A percentile compares a stretch with the other conserved stretches of the same genome.
Evolutionary conservation across 495 filamentous ascomycete species (phyloP).

Genomic region (Lasiosphaeris hirsuta): DNA sequence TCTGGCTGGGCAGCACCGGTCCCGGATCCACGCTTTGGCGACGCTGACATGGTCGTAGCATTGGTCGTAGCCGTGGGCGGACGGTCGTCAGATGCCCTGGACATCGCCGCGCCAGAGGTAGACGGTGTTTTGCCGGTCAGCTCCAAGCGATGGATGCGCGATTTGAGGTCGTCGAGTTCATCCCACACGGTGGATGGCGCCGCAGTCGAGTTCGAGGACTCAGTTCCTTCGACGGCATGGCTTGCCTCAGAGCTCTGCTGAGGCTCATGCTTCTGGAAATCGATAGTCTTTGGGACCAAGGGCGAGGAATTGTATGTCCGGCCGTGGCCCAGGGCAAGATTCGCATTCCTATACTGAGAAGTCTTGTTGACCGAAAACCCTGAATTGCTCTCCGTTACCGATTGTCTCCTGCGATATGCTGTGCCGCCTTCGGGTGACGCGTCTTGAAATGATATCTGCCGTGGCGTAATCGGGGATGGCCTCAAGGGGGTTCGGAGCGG

Average conservation of each 20-base stretch:
- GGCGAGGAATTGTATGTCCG: slow-evolving; percentile 55
- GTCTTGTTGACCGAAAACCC: slow-evolving; percentile 29
- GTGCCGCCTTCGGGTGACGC: slow-evolving; percentile 43
- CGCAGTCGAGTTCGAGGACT: slow-evolving; percentile 79
- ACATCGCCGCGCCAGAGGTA: slow-evolving; percentile 74
- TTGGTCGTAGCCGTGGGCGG: slow-evolving; percentile 90
- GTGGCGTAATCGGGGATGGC: slow-evolving; percentile 43
- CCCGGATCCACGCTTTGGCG: slow-evolving; percentile 65
- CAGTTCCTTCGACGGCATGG: slow-evolving; percentile 58
- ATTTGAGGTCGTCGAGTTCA: slow-evolving; percentile 93
- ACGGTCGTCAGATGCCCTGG: slow-evolving; percentile 70
- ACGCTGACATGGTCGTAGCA: slow-evolving; percentile 86
- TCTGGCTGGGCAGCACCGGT: slow-evolving; percentile 38
- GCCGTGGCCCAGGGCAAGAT: slow-evolving; percentile 52
- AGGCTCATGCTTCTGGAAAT: slow-evolving; percentile 31
- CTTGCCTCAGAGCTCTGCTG: slow-evolving; percentile 30
- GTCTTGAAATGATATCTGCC: slow-evolving; percentile 41
- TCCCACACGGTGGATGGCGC: slow-evolving; percentile 96
- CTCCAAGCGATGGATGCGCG: slow-evolving; percentile 88
- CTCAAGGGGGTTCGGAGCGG: slow-evolving; percentile 21
- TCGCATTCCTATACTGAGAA: slow-evolving; percentile 50
- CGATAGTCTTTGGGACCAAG: slow-evolving; percentile 48
- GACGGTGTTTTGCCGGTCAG: slow-evolving; percentile 81
- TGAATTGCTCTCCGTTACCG: slow-evolving; percentile 36
- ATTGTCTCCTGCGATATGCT: slow-evolving; percentile 36